phyloP scores from a whole-genome alignment of 257 asterid species.

The Marsdenia floribunda region DNA sequence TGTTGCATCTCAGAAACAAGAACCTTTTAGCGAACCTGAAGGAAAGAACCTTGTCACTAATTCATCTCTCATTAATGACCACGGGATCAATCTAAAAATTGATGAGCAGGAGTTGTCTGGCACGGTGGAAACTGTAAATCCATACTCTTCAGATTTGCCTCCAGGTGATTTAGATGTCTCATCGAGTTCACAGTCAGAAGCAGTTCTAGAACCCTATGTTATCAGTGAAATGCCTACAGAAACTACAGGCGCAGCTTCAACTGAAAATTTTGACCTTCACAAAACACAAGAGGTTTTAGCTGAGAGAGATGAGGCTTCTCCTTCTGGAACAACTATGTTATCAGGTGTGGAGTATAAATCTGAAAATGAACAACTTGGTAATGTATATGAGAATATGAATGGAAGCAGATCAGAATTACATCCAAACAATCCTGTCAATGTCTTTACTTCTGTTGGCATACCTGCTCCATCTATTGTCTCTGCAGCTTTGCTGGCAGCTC shows the following conservation, averaged over 20 bases:
- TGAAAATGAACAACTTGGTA: slow-evolving; percentile 39
- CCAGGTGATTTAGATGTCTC: slow-evolving; percentile 30
- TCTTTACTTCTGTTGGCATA: slow-evolving; percentile 72
- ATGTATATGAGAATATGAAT: slow-evolving; percentile 30
- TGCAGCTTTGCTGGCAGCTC: slow-evolving; percentile 62
- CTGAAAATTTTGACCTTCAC: slow-evolving; percentile 23
- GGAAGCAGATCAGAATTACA: slow-evolving; percentile 36
- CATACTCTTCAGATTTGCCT: slow-evolving; percentile 33
- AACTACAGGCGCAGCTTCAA: slow-evolving; percentile 32
- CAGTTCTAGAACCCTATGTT: slow-evolving; percentile 36
- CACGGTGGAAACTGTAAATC: slow-evolving; percentile 29
- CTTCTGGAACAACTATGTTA: slow-evolving; percentile 28
- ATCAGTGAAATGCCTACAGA: slow-evolving; percentile 32
- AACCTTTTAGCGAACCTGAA: slow-evolving; percentile 30
- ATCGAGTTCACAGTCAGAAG: slow-evolving; percentile 31
- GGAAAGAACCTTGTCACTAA: slow-evolving; percentile 31
- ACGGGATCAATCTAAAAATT: slow-evolving; percentile 24
- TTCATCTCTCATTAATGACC: slow-evolving; percentile 32
- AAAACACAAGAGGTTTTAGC: slow-evolving; percentile 26
- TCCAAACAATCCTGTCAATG: slow-evolving; percentile 42
- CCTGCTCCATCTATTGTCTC: slow-evolving; percentile 94
- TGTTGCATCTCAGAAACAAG: slow-evolving; percentile 32
- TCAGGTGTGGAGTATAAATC: slow-evolving; percentile 32
- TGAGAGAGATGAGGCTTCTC: slow-evolving; percentile 35
- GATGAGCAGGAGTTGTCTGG: slow-evolving; percentile 29